Conservation (phyloP, 192 early-diverging fungal genomes). For the Lunasporangiospora selenospora region DNA sequence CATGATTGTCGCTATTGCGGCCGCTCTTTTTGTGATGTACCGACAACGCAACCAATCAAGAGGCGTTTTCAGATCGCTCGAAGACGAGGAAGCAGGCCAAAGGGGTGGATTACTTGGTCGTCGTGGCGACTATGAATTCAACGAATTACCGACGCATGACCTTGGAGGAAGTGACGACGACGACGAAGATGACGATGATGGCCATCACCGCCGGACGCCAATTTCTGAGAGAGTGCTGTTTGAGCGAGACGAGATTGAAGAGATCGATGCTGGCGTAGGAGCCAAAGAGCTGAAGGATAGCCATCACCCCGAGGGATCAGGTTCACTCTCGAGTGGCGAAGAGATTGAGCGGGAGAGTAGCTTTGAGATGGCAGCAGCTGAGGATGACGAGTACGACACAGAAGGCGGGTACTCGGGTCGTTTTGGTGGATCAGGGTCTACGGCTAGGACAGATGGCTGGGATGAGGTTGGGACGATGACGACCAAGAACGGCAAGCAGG, state of each 20-base stretch:
- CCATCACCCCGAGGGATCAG: neutral
- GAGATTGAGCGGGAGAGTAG: slow-evolving; percentile 46
- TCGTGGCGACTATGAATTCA: slow-evolving; percentile 44
- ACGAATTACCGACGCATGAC: slow-evolving; percentile 39
- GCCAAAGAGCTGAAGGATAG: slow-evolving; percentile 6
- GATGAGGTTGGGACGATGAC: slow-evolving; percentile 39
- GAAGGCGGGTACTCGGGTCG: slow-evolving; percentile 23
- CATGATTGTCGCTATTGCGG: slow-evolving; percentile 48
- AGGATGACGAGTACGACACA: slow-evolving; percentile 11
- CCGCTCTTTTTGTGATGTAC: slow-evolving; percentile 37
- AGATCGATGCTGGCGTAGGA: neutral
- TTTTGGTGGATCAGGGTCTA: slow-evolving; percentile 25
- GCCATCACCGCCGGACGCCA: no score
- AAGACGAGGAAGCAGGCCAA: slow-evolving; percentile 42
- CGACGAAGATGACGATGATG: slow-evolving; percentile 19
- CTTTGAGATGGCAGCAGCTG: slow-evolving; percentile 32
- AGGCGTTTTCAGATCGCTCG: slow-evolving; percentile 18
- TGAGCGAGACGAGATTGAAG: slow-evolving; percentile 23
- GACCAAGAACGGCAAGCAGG: slow-evolving; percentile 14
- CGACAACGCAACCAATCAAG: slow-evolving; percentile 38
- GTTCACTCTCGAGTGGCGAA: slow-evolving; percentile 41
- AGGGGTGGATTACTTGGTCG: slow-evolving; percentile 42
- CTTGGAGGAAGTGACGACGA: slow-evolving; percentile 28
- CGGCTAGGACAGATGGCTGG: slow-evolving; percentile 30
- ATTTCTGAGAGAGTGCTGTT: slow-evolving; percentile 23